Base-by-base conservation (phyloP, 2,329 filamentous ascomycete genomes). In the Biscogniauxia sp. region DNA sequence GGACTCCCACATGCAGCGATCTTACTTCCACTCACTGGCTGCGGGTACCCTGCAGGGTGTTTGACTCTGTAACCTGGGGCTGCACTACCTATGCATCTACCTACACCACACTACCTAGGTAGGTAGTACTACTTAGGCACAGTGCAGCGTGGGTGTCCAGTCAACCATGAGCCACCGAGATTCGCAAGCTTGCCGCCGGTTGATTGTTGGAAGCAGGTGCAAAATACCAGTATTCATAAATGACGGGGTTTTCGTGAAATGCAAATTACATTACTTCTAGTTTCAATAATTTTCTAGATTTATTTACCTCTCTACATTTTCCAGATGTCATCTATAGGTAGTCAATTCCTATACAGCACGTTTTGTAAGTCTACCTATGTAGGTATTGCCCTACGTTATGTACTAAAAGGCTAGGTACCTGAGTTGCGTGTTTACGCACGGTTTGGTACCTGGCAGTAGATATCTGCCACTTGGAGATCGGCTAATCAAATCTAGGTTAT, bases 31-130 rank as follows among this genome's bases (percentile, higher is more conserved):
- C n/a, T 45, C 54, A 23, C 17, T 45, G n/a, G 7, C 54, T 55
- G 32, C 54, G 17, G 32, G 32, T 23, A 41, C 25, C 20, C 20
- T 52, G 50, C 23, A 52, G 50, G 50, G 63, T 58, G 59, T 61
- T 32, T 32, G 28, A 32, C 28, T 32, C 11, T 32, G 28, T 32
- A 32, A 32, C 28, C 28, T 13, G 11, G 28, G 28, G 11, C 28
- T 13, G 28, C 28, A 13, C 28, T 32, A 32, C 23, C 23, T 23
- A 23, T 5, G 5, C 51, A 59, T 53, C 28, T 28, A 32, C 20
- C 23, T 23, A 23, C 23, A 23, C 23, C 5, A 23, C 23, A 23
- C 23, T 23, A n/a, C n/a, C n/a, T n/a, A n/a, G n/a, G n/a, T n/a
- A 23, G 23, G 23, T 23, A 23, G 23, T 23, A 23, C 23, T 52